Evolutionary conservation across 352 stramenopile genomes (phyloP).

Genomic region (Blastocystis sp.): DNA sequence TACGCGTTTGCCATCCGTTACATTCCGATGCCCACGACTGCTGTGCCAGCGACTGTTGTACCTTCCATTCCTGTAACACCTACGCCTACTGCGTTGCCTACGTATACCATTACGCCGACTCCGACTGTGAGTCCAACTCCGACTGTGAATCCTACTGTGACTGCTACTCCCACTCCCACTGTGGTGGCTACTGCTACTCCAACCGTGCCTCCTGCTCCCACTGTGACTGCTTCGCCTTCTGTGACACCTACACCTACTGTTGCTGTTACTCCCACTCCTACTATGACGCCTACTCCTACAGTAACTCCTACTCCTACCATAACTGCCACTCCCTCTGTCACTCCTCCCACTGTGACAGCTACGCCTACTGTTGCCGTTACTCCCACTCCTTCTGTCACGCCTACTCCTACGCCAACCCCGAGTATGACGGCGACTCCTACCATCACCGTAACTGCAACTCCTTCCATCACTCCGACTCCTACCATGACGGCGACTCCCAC

Average conservation of each 20-base stretch:
- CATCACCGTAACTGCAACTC: no score
- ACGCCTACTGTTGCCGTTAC: no score
- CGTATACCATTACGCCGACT: not conserved
- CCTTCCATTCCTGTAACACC: no score
- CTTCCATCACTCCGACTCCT: no score
- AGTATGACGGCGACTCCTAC: no score
- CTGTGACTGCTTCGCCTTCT: not conserved
- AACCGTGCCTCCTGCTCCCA: conserved; percentile 1
- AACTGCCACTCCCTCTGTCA: not conserved
- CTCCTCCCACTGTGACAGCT: no score
- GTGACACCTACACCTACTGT: not conserved
- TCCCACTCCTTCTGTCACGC: not conserved
- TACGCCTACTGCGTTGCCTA: not conserved
- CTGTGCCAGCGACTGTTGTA: not conserved
- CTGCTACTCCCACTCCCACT: conserved; percentile 21
- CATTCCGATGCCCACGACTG: not conserved
- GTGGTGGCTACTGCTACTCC: not conserved
- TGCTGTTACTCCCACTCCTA: not conserved
- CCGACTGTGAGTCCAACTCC: not conserved
- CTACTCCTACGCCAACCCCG: not conserved
- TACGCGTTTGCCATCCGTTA: conserved; percentile 19
- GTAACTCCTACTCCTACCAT: not conserved
- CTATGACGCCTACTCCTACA: not conserved
- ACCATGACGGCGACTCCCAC: not conserved
- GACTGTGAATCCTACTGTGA: not conserved